Base-by-base conservation (phyloP, 2,329 filamentous ascomycete species). In the Myriosclerotinia scirpicola region DNA sequence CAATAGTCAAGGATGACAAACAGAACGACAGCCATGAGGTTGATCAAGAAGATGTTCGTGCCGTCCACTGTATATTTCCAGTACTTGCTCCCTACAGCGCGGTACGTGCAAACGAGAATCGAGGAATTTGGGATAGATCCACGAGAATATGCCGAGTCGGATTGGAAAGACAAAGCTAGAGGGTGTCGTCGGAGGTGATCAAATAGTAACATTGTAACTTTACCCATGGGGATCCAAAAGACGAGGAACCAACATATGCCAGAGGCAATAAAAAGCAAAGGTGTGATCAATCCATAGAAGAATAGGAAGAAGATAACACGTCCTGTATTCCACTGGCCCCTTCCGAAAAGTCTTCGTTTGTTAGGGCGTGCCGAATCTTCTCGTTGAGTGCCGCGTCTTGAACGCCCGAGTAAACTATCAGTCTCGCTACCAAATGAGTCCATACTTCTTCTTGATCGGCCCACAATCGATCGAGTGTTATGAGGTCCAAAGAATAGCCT, bases 11-110 rank as follows among this genome's bases (percentile, higher is more conserved):
- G 87, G 69, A 99, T 96, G 75, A 94, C 91, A 76, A 99, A 97
- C 34, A 91, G 81, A n/a, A 99, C 95, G 22, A 99, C 86, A 15
- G 87, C 90, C 80, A 98, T 92, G 67, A 99, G 85, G 77, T 99
- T 99, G 82, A 99, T 97, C 71, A 99, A 87, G 80, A 99, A 98
- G 76, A 99, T 96, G 79, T 99, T 99, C 69, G 95, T 99, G 65
- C 95, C 96, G 76, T 99, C 95, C 67, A 99, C 84, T 5, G 95
- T 99, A 80, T 99, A 99, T 80, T 99, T 99, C 94, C 96, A 99
- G 81, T 99, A 99, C 78, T 94, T 94, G 72, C 88, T 83, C 15
- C 95, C 95, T 15, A 96, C 94, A 54, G 95, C 95, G 67, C 96
- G 90, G 80, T 99, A 99, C 7, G 95, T 99, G 83, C 95, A 99